Evolutionary conservation across 2,329 filamentous ascomycete species (phyloP).

Genomic region (Stylonectria norvegica): DNA sequence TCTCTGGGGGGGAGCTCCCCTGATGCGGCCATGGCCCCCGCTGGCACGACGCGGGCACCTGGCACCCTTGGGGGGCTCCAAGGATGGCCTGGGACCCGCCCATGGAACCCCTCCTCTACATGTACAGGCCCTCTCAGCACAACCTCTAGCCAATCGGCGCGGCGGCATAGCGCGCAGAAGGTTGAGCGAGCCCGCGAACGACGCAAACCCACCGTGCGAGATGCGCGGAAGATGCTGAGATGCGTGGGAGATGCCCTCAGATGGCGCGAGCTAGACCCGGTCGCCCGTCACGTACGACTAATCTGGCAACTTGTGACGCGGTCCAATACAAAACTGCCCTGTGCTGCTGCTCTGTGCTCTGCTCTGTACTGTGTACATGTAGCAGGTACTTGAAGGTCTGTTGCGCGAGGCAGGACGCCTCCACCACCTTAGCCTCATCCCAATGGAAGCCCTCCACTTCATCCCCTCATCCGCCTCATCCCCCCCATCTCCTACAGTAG

Average conservation of each 20-base stretch:
- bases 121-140: no score
- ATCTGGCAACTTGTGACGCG: neutral
- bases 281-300: slow-evolving; percentile 1
- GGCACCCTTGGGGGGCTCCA: slow-evolving; percentile 19
- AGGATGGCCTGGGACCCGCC: slow-evolving; percentile 12
- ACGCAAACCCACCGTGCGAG: neutral
- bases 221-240: neutral
- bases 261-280: neutral
- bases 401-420: no score
- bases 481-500: no score
- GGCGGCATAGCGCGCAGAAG: neutral
- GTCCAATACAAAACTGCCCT: no score
- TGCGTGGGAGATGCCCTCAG: neutral
- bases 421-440: no score
- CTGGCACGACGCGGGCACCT: slow-evolving; percentile 23
- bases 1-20: no score
- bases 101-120: no score
- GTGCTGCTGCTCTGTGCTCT: no score
- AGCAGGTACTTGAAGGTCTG: neutral
- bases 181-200: neutral
- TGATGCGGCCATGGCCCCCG: no score
- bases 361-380: neutral
- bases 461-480: no score
- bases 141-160: neutral
- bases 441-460: no score